Conservation (phyloP, 805 yeast genomes). For the Candida quercuum region DNA sequence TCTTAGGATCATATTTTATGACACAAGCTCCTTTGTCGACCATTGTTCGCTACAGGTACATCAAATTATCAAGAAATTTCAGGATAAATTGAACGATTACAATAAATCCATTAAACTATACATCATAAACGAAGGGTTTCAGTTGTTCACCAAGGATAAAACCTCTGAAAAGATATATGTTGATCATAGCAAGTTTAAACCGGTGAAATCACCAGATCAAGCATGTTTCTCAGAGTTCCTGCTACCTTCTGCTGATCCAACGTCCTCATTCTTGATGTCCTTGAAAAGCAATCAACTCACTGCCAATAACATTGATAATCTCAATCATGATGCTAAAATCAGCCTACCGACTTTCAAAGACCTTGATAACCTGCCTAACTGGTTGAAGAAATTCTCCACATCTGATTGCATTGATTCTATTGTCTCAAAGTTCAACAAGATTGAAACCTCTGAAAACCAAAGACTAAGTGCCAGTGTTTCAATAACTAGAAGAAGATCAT, state of each 20-base stretch:
- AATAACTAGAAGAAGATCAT: slow-evolving; percentile 11
- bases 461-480: slow-evolving; percentile 19
- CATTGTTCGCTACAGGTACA: slow-evolving; percentile 22
- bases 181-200: slow-evolving; percentile 13
- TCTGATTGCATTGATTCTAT: slow-evolving; percentile 19
- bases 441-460: slow-evolving; percentile 30
- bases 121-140: slow-evolving; percentile 19
- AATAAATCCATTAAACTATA: slow-evolving; percentile 11
- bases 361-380: slow-evolving; percentile 22
- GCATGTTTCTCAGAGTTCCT: slow-evolving; percentile 15
- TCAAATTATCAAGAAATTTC: slow-evolving; percentile 23
- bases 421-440: slow-evolving; percentile 24
- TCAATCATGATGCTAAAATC: slow-evolving; percentile 5
- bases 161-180: background rate
- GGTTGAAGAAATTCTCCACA: slow-evolving; percentile 23
- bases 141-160: slow-evolving; percentile 9
- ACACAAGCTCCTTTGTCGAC: slow-evolving; percentile 14
- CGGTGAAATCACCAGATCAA: slow-evolving; percentile 7
- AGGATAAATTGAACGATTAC: slow-evolving; percentile 9
- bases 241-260: slow-evolving; percentile 22
- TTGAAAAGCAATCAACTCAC: slow-evolving; percentile 14
- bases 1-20: slow-evolving; percentile 20
- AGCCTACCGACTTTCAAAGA: slow-evolving; percentile 9
- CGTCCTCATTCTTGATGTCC: slow-evolving; percentile 18
- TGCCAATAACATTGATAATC: slow-evolving; percentile 6